Percentiles rank a stretch among this genome's conserved stretches.
Conservation (phyloP, 371 early-diverging fungal species). For the Globomyces sp. region DNA sequence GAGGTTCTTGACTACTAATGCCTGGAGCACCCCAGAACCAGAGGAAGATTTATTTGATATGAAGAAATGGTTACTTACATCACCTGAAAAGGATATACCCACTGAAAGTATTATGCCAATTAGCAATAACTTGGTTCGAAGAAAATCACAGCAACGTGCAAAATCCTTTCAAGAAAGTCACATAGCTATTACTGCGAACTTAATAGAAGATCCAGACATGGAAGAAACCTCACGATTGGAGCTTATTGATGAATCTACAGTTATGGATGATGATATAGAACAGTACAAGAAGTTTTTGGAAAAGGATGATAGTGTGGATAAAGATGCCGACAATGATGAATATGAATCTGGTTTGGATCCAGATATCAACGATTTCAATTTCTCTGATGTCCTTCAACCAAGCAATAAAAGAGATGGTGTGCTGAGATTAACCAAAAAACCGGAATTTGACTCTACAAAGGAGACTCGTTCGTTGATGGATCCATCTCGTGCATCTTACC, state of each 20-base stretch:
- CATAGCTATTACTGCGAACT: constrained; percentile 38
- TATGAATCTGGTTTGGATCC: not conserved
- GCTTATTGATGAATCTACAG: constrained; percentile 8
- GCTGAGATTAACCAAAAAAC: no score
- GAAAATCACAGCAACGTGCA: constrained; percentile 24
- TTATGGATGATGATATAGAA: constrained; percentile 7
- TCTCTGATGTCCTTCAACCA: not conserved
- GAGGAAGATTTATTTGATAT: constrained; percentile 17
- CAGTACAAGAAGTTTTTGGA: constrained; percentile 22
- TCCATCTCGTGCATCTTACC: no score
- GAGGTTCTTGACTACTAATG: constrained; percentile 10
- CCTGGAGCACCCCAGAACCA: constrained; percentile 2
- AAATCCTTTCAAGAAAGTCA: constrained; percentile 38
- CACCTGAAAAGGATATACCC: not conserved
- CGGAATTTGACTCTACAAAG: no score
- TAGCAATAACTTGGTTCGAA: not conserved
- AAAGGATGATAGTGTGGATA: constrained; percentile 15
- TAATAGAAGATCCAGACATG: constrained; percentile 18
- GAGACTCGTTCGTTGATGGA: no score
- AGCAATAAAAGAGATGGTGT: no score
- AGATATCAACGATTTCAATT: not conserved
- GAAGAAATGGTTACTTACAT: constrained; percentile 20
- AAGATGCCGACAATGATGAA: constrained; percentile 3
- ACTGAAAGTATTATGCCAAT: constrained; percentile 1
- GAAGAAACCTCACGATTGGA: constrained; percentile 16